These are phyloP conservation scores for Cunninghamia lanceolata DNA, from an alignment of 75 land plant genomes.

Conservation along the genomic window DNA sequence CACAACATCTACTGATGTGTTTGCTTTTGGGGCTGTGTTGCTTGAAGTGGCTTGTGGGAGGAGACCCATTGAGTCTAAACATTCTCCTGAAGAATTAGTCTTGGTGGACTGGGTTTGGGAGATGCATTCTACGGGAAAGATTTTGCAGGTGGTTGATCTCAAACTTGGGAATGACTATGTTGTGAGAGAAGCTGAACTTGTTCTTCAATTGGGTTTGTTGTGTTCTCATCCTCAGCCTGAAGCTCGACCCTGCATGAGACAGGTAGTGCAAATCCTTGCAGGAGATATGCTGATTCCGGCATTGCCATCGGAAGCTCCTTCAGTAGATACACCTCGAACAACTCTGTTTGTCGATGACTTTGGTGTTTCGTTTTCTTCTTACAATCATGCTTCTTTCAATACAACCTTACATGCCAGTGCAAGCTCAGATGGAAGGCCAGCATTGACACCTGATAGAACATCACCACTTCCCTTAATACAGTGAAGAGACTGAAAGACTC, in stretches of 20 bases:
- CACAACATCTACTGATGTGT: slow-evolving; percentile 26
- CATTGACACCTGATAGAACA: not conserved
- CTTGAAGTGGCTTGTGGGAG: slow-evolving; percentile 37
- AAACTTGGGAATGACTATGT: slow-evolving; percentile 15
- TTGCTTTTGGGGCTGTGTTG: slow-evolving; percentile 24
- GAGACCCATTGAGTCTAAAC: slow-evolving; percentile 20
- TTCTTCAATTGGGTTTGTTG: slow-evolving; percentile 39
- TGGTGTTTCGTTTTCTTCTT: not conserved
- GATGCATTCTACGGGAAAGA: slow-evolving; percentile 1
- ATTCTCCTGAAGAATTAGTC: slow-evolving; percentile 15
- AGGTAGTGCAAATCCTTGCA: slow-evolving; percentile 32
- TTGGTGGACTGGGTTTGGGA: slow-evolving; percentile 32
- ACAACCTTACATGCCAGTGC: not conserved
- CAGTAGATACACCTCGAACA: too few relatives aligned
- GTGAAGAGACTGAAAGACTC: slow-evolving; percentile 1
- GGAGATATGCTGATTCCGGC: slow-evolving; percentile 21
- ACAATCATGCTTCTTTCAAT: not conserved
- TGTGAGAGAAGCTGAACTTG: slow-evolving; percentile 17
- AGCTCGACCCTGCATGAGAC: slow-evolving; percentile 33
- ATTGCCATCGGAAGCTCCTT: not conserved
- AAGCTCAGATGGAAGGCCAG: not conserved
- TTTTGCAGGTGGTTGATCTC: slow-evolving; percentile 25
- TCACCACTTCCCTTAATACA: not conserved
- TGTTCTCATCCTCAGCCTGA: slow-evolving; percentile 28
- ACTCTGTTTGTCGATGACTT: not conserved